Evolutionary conservation across 805 yeast species (phyloP).

Genomic region (Wickerhamomyces bisporus): DNA sequence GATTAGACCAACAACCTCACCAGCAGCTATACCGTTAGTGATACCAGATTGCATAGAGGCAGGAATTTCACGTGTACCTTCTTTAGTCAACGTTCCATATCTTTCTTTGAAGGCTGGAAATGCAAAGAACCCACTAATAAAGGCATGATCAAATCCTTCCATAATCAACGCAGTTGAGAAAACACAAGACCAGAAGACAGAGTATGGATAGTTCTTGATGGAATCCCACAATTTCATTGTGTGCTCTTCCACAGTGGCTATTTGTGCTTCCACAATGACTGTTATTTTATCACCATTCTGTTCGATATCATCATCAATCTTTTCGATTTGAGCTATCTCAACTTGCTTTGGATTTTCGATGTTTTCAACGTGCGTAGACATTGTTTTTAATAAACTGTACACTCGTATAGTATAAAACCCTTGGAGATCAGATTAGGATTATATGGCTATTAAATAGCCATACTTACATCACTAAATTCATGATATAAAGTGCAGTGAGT

Average conservation of each 20-base stretch:
- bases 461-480: too few species aligned
- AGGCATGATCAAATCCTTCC: background rate
- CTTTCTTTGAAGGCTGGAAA: background rate
- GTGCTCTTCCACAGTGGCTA: background rate
- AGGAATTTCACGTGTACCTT: background rate
- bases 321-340: background rate
- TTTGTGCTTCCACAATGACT: background rate
- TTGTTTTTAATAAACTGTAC: background rate
- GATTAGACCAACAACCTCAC: conserved; percentile 42
- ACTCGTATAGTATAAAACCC: background rate
- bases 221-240: background rate
- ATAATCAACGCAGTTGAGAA: background rate
- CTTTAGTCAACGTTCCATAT: background rate
- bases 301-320: background rate
- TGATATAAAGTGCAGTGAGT: too few species aligned
- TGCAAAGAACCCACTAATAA: background rate
- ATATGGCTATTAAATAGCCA: too few species aligned
- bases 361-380: background rate
- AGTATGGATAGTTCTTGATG: background rate
- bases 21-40: conserved; percentile 20
- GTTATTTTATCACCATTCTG: background rate
- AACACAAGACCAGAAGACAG: background rate
- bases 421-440: too few species aligned
- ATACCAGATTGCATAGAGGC: background rate
- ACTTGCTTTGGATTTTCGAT: background rate